Evolutionary conservation across 169 alveolate species (phyloP).

Genomic region (Plasmodium berghei): DNA sequence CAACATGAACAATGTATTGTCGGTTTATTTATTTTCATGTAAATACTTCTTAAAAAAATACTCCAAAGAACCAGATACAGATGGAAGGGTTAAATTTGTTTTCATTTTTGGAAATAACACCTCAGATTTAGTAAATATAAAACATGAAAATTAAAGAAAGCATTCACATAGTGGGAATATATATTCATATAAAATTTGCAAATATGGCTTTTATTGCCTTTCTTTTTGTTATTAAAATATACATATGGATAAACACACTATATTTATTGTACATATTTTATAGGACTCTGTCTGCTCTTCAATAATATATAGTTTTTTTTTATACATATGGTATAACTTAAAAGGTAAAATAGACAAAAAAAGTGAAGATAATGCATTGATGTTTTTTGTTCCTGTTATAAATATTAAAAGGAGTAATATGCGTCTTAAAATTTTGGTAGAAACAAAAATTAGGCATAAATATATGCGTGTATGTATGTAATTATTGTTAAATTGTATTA

Average conservation of each 20-base stretch:
- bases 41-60: constrained; percentile 42
- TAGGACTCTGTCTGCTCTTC: constrained; percentile 76
- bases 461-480: neutral
- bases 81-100: constrained; percentile 32
- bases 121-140: constrained; percentile 68
- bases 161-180: neutral
- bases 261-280: constrained; percentile 2
- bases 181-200: neutral
- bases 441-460: neutral
- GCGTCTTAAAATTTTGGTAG: constrained; percentile 68
- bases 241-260: neutral
- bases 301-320: constrained; percentile 69
- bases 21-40: constrained; percentile 63
- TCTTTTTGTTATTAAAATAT: neutral
- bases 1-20: constrained; percentile 30
- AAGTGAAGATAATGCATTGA: constrained; percentile 11
- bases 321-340: constrained; percentile 62
- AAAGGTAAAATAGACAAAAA: constrained; percentile 24
- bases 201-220: too few species aligned
- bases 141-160: constrained; percentile 11
- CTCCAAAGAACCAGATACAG: constrained; percentile 26
- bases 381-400: constrained; percentile 73
- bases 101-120: constrained; percentile 72
- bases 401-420: constrained; percentile 71
- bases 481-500: neutral